A percentile compares a stretch with the other conserved stretches of the same genome.
Evolutionary conservation across 2,329 filamentous ascomycete species (phyloP).

Genomic region (Paecilomyces sp.): DNA sequence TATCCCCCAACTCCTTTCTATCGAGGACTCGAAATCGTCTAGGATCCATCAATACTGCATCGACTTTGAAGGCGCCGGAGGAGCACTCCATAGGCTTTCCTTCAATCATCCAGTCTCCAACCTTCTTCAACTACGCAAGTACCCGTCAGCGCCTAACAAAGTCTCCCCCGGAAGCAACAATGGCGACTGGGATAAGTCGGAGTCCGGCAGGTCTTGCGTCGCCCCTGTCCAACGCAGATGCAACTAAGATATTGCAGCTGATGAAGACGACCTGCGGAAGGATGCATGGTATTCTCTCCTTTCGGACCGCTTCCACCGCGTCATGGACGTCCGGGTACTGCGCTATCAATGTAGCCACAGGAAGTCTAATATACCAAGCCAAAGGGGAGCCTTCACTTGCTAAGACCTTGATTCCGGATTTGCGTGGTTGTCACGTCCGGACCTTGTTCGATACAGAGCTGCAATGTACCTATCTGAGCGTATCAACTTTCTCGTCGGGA

Average conservation of each 20-base stretch:
- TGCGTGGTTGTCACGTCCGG: constrained; percentile 43
- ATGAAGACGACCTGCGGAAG: constrained; percentile 47
- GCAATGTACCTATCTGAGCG: constrained; percentile 40
- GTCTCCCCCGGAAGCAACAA: constrained; percentile 17
- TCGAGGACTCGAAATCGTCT: constrained; percentile 28
- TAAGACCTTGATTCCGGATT: constrained; percentile 43
- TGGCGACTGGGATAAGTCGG: constrained; percentile 17
- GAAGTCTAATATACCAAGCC: constrained; percentile 44
- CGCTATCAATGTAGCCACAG: constrained; percentile 44
- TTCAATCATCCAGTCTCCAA: constrained; percentile 38
- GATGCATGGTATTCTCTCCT: constrained; percentile 48
- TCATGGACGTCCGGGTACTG: constrained; percentile 46
- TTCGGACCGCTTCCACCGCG: constrained; percentile 34
- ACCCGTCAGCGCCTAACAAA: constrained; percentile 28
- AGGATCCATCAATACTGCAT: constrained; percentile 30
- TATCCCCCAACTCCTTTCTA: constrained; percentile 24
- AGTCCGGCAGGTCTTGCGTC: constrained; percentile 24
- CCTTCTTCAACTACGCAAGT: constrained; percentile 23
- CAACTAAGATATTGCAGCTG: constrained; percentile 41
- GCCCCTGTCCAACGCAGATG: constrained; percentile 36
- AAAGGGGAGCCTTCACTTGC: constrained; percentile 42
- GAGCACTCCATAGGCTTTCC: constrained; percentile 43
- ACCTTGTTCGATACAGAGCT: constrained; percentile 41
- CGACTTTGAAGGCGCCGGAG: constrained; percentile 29
- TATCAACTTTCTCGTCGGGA: constrained; percentile 41